Percentiles rank a stretch among this genome's conserved stretches.
These are phyloP conservation scores for Penicillium lagena DNA, from an alignment of 495 filamentous ascomycete genomes.

Conservation along the genomic window DNA sequence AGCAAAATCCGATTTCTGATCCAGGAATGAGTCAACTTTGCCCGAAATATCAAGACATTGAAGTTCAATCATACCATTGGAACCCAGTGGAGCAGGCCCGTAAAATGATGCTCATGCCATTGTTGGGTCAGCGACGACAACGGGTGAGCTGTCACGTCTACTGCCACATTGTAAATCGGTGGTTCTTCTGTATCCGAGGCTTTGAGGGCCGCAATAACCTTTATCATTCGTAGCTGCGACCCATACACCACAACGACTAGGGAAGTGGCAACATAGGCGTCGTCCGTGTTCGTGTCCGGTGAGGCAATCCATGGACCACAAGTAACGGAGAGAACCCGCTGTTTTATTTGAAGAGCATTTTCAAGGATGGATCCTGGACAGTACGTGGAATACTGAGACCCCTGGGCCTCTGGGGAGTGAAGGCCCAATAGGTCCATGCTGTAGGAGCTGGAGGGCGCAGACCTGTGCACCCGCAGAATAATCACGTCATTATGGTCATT, in stretches of 20 bases:
- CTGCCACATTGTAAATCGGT: slow-evolving; percentile 2
- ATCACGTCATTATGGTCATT: slow-evolving; percentile 40
- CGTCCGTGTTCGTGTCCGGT: background rate
- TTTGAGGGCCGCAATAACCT: slow-evolving; percentile 12
- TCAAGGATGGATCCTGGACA: slow-evolving; percentile 24
- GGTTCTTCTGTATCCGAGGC: background rate
- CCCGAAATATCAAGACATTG: background rate
- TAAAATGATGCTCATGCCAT: slow-evolving; percentile 12
- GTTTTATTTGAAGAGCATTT: slow-evolving; percentile 15
- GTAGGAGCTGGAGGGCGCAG: slow-evolving; percentile 5
- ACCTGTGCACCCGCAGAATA: slow-evolving; percentile 17
- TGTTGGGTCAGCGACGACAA: background rate
- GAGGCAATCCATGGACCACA: slow-evolving; percentile 33
- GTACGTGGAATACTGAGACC: slow-evolving; percentile 6
- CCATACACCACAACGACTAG: slow-evolving; percentile 26
- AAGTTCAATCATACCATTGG: slow-evolving; percentile 18
- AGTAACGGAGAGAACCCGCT: slow-evolving; percentile 16
- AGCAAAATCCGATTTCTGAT: background rate
- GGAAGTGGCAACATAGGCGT: slow-evolving; percentile 8
- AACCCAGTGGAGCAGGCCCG: slow-evolving; percentile 32
- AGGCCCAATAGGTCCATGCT: slow-evolving; percentile 18
- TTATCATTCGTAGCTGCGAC: slow-evolving; percentile 23
- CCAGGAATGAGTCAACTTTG: too few relatives aligned
- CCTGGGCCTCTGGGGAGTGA: slow-evolving; percentile 8
- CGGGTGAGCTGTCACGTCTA: slow-evolving; percentile 11